phyloP scores from a whole-genome alignment of 192 early-diverging fungal genomes.

The Allomyces macrogynus region DNA sequence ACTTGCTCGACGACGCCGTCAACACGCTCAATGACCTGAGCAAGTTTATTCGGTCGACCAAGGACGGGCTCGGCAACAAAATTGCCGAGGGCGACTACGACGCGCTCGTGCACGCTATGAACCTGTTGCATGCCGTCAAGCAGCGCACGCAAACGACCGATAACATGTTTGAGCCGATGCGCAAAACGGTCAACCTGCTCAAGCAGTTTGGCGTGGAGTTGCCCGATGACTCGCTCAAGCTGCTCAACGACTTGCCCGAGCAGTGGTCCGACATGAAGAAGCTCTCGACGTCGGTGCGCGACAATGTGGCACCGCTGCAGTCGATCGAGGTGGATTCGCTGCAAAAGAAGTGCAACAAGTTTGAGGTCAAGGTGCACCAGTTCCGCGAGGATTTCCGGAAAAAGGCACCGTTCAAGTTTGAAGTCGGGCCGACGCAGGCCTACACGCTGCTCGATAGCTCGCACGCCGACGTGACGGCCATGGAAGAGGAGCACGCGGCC shows the following conservation, averaged over 20 bases:
- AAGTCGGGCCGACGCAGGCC: conserved; percentile 22
- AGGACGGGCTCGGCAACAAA: conserved; percentile 28
- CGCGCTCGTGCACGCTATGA: conserved; percentile 32
- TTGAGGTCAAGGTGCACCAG: conserved; percentile 38
- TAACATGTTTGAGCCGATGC: conserved; percentile 38
- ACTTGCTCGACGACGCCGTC: conserved; percentile 35
- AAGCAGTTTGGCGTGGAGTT: conserved; percentile 41
- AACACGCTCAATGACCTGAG: conserved; percentile 35
- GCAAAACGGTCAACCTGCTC: conserved; percentile 40
- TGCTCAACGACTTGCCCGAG: conserved; percentile 40
- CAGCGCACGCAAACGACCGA: conserved; percentile 31
- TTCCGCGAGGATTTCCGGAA: conserved; percentile 43
- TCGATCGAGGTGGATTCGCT: conserved; percentile 40
- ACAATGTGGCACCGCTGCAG: conserved; percentile 38
- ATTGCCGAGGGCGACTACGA: conserved; percentile 44
- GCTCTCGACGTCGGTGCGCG: conserved; percentile 34
- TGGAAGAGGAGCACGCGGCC: conserved; percentile 33
- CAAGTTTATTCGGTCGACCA: conserved; percentile 29
- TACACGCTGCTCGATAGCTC: conserved; percentile 27
- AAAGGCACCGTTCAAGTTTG: conserved; percentile 51
- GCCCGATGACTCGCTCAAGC: conserved; percentile 41
- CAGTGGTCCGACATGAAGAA: conserved; percentile 46
- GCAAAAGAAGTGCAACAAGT: conserved; percentile 47
- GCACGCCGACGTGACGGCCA: conserved; percentile 31
- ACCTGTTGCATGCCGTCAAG: conserved; percentile 38